Evolutionary conservation across 371 early-diverging fungal species (phyloP), one percentile per base, ranked within the genome.

Genomic region (Zychaea mexicana): DNA sequence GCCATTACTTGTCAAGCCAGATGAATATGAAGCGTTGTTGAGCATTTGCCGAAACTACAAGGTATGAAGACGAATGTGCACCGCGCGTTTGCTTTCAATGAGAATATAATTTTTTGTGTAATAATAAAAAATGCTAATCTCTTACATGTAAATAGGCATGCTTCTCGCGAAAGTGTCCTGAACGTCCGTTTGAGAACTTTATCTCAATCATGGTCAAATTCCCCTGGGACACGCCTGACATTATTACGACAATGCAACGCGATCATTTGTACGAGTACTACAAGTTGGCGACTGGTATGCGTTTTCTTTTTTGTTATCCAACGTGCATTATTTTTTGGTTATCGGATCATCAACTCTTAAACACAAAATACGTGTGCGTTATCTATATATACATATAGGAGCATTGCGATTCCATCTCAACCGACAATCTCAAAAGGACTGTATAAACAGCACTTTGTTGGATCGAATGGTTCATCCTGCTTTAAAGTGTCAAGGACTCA

Each of bases 151-250:
- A 57, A 31, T 45, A 85, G 84, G 64, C 83, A 6, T 85, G 87
- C 62, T 84, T 76, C 57, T 81, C 84, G 21, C 71, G 87, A 47
- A 87, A 85, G 54, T 87, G 87, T 53, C 81, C 85, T 7, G 81
- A 85, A 61, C 68, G 90, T 3, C 89, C 90, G 1, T 88, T 87
- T 62, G 89, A 89, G 47, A 88, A 85, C 62, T 78, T 89, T 24
- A 77, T 88, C 36, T 77, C 83, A 0, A 87, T 87, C 17, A 38
- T 87, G 12, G 59, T 71, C 30, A 87, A 89, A 60, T 80, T 85
- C 21, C 87, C 88, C 3, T 89, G 88, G 88, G 80, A 86, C 54
- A 72, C 79, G 28, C 73, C 78, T 0, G 65, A 81, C n/a, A 64
- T 74, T 3, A 69, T 88, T 22, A 60, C 78, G 2, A 82, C 81